Base-by-base conservation (phyloP, 768 basidiomycete species). In the Mycena epipterygia region DNA sequence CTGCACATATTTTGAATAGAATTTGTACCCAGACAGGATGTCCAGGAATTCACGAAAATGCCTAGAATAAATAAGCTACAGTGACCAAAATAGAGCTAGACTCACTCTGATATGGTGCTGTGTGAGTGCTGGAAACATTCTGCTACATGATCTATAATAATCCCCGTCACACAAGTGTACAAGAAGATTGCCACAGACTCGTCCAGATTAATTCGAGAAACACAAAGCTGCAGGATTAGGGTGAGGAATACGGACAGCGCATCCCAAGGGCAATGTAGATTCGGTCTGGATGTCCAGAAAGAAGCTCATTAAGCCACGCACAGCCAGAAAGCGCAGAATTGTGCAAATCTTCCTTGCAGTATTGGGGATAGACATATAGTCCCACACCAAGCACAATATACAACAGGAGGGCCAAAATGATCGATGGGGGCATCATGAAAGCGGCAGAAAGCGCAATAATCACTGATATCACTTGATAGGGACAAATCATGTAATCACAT, bases 401-500 rank as follows among this genome's bases (percentile, higher is more conserved):
- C 32, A 33, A 76, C 1, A 79, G 37, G 8, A 33, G 12, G 4
- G 67, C 63, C 68, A 80, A 76, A n/a, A 76, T 32, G 6, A 73
- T 73, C 63, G 67, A 70, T 0, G 75, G 76, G 39, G 79, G 78
- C 77, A 7, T 37, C 8, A 7, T 7, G 14, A 37, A 37, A 14
- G 14, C 8, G 35, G 35, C 35, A 37, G 35, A 37, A 37, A 37
- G 35, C 35, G 35, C 35, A 14, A 37, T 37, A 37, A 37, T 37
- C 35, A 37, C 35, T 37, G 35, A 37, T 37, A 37, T 37, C 35
- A 37, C 35, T 37, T 14, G 35, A 37, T 37, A 37, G 35, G 35
- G 35, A 37, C 35, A 37, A 7, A 37, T 37, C 35, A 37, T 37
- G 35, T 37, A 37, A 37, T 37, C 8, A 37, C 35, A 37, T 37